Base-by-base conservation (phyloP, 345 rosid species). In the Salix udensis region DNA sequence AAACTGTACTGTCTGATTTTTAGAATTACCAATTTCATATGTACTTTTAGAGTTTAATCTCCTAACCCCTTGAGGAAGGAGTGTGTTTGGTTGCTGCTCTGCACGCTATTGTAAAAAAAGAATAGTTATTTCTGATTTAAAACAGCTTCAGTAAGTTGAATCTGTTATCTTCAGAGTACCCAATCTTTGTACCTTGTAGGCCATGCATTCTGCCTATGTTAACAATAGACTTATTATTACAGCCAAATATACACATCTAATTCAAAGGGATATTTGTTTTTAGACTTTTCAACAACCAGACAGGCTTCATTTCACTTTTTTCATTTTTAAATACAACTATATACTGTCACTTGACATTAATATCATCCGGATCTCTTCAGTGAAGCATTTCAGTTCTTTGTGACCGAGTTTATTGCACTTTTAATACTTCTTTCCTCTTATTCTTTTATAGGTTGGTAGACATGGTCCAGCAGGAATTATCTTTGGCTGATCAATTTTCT, bases 391-490 rank as follows among this genome's bases (percentile, higher is more conserved):
- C 24, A 24, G 16, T 72, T 39, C 7, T 19, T 60, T 61, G 42
- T 74, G 30, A 60, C 76, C 50, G 70, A 39, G 39, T 42, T 71
- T 19, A 7, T 65, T 15, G 4, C 28, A 5, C 34, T 61, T 7
- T 16, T 75, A 55, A 26, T 75, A 15, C 37, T 53, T 23, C 55
- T 71, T 71, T 46, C 65, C 21, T 74, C 3, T 16, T 26, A 15
- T 75, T 83, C 69, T 68, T 79, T 78, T 79, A 65, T 77, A 96
- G 99, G 90, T 87, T 96, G 88, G 76, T 89, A 82, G 99, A 96
- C 87, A 76, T 91, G 89, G 91, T 90, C 67, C 99, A 89, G 85
- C 98, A 89, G 76, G 99, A 93, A 74, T 81, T 92, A 87, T 88
- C 92, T 71, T 85, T 96, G 88, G 96, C 97, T 53, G 86, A 96